A percentile compares a stretch with the other conserved stretches of the same genome.
phyloP scores from a whole-genome alignment of 164 flowering plant genomes.

The Sedum album region DNA sequence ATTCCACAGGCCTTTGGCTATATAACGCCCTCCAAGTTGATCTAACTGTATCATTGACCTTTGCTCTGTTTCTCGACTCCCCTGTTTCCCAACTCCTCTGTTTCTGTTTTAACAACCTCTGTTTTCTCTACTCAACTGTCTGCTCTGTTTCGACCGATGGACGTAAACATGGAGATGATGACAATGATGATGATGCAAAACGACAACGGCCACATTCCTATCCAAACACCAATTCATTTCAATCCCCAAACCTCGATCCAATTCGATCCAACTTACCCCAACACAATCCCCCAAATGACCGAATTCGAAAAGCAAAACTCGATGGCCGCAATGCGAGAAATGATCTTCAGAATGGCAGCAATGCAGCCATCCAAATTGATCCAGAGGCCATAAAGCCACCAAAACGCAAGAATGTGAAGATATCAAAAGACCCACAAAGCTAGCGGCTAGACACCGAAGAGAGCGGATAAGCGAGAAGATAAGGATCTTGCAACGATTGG shows the following conservation, averaged over 20 bases:
- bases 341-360: conserved; percentile 46
- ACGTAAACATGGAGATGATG: conserved; percentile 39
- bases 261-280: neutral
- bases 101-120: neutral
- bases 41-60: neutral
- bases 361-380: conserved; percentile 57
- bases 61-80: conserved; percentile 8
- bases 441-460: conserved; percentile 52
- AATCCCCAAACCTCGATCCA: neutral
- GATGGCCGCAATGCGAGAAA: conserved; percentile 46
- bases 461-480: conserved; percentile 54
- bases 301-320: conserved; percentile 23
- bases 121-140: neutral
- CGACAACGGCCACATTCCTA: conserved; percentile 8
- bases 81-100: neutral
- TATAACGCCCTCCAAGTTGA: conserved; percentile 4
- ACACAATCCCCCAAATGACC: conserved; percentile 1
- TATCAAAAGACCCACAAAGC: conserved; percentile 56
- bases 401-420: conserved; percentile 43
- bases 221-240: neutral
- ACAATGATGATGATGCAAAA: conserved; percentile 29
- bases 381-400: conserved; percentile 45
- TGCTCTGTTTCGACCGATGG: neutral
- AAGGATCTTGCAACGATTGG: conserved; percentile 46
- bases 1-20: neutral